Base-by-base conservation (phyloP, 2,329 filamentous ascomycete genomes). In the Fusarium succisae region DNA sequence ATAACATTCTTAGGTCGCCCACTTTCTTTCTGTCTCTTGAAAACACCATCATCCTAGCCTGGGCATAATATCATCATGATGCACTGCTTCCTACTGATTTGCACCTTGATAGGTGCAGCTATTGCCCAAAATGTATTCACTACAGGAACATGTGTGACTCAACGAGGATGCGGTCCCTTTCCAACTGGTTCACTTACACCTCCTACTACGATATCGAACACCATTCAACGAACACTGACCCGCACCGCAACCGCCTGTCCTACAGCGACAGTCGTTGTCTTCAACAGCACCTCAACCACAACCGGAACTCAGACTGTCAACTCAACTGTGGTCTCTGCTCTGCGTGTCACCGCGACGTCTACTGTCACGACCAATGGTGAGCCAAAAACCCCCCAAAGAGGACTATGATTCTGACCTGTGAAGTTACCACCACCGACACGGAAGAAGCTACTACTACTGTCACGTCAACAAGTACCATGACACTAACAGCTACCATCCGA, bases 351-450 rank as follows among this genome's bases (percentile, higher is more conserved):
- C 5, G 7, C 30, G 5, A 43, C 44, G 15, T 43, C 37, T 24
- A 30, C 11, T 18, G 15, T 26, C 20, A 38, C 55, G 8, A 51
- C 17, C 12, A 30, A 20, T 10, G 12, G 55, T 61, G 41, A 22
- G 24, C 30, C 15, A 8, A 24, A 9, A 15, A 2, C 6, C 3
- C 6, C 3, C 11, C 5, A 1, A 41, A 51, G 20, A 18, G 4
- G 6, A 8, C 15, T 28, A 30, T 11, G 8, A 44, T 58, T 38
- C 45, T 62, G 14, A 64, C 15, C 12, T 1, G 10, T n/a, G 2
- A 32, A 61, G 62, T 22, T 5, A 60, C 43, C 20, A 28, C 28
- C 11, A 50, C 54, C 14, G n/a, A 41, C 1, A 35, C 17, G 2
- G 44, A 61, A 22, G 22, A 43, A 15, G 12, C 20, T 18, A 43